A percentile compares a stretch with the other conserved stretches of the same genome.
These are phyloP conservation scores for Sporothrix mexicana DNA, from an alignment of 2,329 filamentous ascomycete genomes.

Conservation along the genomic window DNA sequence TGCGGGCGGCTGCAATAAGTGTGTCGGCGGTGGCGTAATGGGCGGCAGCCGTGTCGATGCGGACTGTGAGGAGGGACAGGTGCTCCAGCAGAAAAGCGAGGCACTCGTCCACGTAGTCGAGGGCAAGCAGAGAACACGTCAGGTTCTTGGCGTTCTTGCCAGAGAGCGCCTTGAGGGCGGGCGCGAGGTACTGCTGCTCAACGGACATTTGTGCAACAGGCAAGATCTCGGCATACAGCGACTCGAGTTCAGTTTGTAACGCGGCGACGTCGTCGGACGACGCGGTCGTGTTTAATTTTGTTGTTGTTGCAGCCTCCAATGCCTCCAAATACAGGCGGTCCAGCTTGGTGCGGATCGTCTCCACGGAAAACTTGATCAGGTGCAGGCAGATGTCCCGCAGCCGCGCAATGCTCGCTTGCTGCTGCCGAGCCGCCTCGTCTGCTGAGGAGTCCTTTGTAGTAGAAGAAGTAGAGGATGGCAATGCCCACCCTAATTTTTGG, in stretches of 20 bases:
- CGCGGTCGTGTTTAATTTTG: constrained; percentile 40
- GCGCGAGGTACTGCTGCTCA: constrained; percentile 69
- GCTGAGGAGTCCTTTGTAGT: neutral
- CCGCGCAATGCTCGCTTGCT: constrained; percentile 59
- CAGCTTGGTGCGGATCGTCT: constrained; percentile 59
- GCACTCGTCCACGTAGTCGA: constrained; percentile 61
- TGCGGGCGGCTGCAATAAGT: constrained; percentile 52
- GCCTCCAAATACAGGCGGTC: constrained; percentile 62
- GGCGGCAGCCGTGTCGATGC: constrained; percentile 53
- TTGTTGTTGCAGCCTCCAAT: constrained; percentile 41
- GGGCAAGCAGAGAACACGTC: constrained; percentile 53
- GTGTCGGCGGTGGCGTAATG: constrained; percentile 51
- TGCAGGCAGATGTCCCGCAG: constrained; percentile 66
- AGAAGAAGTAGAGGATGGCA: constrained; percentile 56
- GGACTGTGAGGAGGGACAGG: constrained; percentile 50
- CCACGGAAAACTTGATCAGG: constrained; percentile 63
- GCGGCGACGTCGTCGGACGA: constrained; percentile 53
- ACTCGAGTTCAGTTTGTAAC: constrained; percentile 69
- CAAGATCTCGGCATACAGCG: constrained; percentile 70
- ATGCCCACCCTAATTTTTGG: constrained; percentile 68
- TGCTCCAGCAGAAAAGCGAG: constrained; percentile 58
- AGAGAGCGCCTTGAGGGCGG: constrained; percentile 57
- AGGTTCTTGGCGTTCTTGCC: constrained; percentile 52
- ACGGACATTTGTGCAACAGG: constrained; percentile 74
- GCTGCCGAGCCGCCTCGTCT: constrained; percentile 50